Evolutionary conservation across 2,329 filamentous ascomycete genomes (phyloP).

Genomic region (Neocucurbitaria cava): DNA sequence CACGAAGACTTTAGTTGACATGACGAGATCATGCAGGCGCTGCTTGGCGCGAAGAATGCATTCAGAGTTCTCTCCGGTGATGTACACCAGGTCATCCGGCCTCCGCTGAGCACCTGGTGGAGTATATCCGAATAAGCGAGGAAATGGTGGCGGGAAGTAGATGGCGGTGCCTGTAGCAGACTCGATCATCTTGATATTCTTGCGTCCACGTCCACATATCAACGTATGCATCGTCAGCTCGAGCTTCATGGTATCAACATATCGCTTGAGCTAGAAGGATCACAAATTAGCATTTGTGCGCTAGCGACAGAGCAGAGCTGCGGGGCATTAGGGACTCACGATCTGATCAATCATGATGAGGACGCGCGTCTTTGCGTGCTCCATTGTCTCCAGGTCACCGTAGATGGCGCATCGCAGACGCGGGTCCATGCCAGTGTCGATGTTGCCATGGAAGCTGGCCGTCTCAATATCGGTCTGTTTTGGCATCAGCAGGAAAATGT

Average conservation of each 20-base stretch:
- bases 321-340: slow-evolving; percentile 60
- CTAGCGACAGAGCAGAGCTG: slow-evolving; percentile 22
- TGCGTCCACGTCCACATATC: slow-evolving; percentile 89
- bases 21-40: slow-evolving; percentile 85
- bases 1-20: slow-evolving; percentile 75
- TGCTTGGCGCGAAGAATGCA: slow-evolving; percentile 88
- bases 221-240: slow-evolving; percentile 89
- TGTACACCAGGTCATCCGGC: slow-evolving; percentile 89
- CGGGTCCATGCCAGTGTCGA: slow-evolving; percentile 84
- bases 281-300: slow-evolving; percentile 45
- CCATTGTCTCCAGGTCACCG: slow-evolving; percentile 91
- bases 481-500: slow-evolving; percentile 93
- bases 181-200: slow-evolving; percentile 98
- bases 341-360: slow-evolving; percentile 97
- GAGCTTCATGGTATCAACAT: slow-evolving; percentile 80
- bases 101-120: slow-evolving; percentile 81
- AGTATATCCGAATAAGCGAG: slow-evolving; percentile 87
- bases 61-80: slow-evolving; percentile 86
- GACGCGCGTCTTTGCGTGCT: slow-evolving; percentile 95
- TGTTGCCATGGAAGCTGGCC: slow-evolving; percentile 73
- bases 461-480: slow-evolving; percentile 82
- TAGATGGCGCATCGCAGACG: slow-evolving; percentile 93
- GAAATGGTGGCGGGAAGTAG: slow-evolving; percentile 96
- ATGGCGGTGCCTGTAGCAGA: slow-evolving; percentile 95
- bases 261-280: slow-evolving; percentile 67